phyloP scores from a whole-genome alignment of 129 eudicot species.

The Centrapalus pauciflorus region DNA sequence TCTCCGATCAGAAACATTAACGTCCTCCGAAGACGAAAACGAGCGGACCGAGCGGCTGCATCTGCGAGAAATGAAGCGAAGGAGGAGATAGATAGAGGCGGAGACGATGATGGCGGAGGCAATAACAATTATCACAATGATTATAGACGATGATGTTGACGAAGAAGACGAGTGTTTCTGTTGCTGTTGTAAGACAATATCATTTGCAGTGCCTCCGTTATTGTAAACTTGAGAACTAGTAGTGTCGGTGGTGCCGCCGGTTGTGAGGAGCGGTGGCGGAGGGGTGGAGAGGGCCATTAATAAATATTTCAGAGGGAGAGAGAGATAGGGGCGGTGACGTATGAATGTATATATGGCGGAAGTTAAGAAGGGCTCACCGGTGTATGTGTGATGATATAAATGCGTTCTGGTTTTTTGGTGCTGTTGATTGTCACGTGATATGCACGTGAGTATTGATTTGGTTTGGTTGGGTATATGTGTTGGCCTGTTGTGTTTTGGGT shows the following conservation, averaged over 20 bases:
- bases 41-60: constrained; percentile 40
- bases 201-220: constrained; percentile 6
- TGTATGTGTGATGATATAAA: constrained; percentile 30
- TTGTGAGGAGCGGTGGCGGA: constrained; percentile 25
- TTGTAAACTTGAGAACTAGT: neutral
- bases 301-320: neutral
- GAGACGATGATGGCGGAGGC: constrained; percentile 66
- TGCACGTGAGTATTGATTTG: constrained; percentile 21
- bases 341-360: constrained; percentile 1
- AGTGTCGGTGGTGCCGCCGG: constrained; percentile 12
- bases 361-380: constrained; percentile 21
- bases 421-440: constrained; percentile 25
- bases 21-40: constrained; percentile 32
- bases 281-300: constrained; percentile 16
- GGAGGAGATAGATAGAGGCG: constrained; percentile 65
- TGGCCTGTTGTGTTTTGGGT: too few relatives aligned
- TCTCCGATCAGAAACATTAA: constrained; percentile 13
- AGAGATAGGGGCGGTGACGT: constrained; percentile 22
- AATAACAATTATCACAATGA: constrained; percentile 45
- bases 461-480: constrained; percentile 20
- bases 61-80: constrained; percentile 57
- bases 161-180: constrained; percentile 15
- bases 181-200: constrained; percentile 2
- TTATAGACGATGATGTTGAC: constrained; percentile 34
- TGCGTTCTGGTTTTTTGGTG: constrained; percentile 27